These are phyloP conservation scores for Ilex aquifolium DNA, from an alignment of 257 asterid genomes.

Conservation along the genomic window DNA sequence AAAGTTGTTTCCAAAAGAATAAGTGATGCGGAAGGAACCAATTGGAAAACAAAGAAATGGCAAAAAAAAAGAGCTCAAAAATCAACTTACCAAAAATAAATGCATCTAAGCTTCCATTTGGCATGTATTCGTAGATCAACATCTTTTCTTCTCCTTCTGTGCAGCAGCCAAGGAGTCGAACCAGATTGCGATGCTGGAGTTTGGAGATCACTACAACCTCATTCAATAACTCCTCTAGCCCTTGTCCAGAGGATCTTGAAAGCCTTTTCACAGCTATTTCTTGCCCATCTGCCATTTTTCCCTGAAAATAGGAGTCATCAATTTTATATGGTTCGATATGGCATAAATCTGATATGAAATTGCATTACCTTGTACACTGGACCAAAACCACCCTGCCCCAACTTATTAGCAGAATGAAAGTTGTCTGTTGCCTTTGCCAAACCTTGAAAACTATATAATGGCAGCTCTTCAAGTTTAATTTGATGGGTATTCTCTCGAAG, in stretches of 20 bases:
- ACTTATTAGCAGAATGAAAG: constrained; percentile 26
- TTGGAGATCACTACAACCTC: constrained; percentile 38
- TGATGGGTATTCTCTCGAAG: constrained; percentile 6
- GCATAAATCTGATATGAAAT: not conserved
- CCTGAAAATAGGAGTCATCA: constrained; percentile 17
- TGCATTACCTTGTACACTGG: constrained; percentile 25
- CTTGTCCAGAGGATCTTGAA: constrained; percentile 33
- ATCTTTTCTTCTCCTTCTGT: constrained; percentile 28
- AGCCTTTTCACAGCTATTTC: constrained; percentile 47
- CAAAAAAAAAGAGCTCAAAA: not conserved
- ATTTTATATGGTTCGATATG: not conserved
- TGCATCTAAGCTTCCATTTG: constrained; percentile 37
- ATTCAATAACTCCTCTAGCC: constrained; percentile 33
- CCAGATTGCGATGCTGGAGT: constrained; percentile 42
- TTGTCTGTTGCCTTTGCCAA: constrained; percentile 30
- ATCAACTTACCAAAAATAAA: constrained; percentile 31
- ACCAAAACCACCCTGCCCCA: constrained; percentile 47
- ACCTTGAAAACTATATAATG: constrained; percentile 21
- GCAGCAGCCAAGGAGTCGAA: constrained; percentile 33
- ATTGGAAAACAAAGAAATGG: not conserved
- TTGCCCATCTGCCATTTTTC: constrained; percentile 25
- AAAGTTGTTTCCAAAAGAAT: not conserved
- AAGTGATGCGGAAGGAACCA: not conserved
- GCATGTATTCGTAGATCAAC: constrained; percentile 41
- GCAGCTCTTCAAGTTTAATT: constrained; percentile 26